Percentiles rank a stretch among this genome's conserved stretches.
Conservation (phyloP, 495 filamentous ascomycete species). For the Neurospora terricola region DNA sequence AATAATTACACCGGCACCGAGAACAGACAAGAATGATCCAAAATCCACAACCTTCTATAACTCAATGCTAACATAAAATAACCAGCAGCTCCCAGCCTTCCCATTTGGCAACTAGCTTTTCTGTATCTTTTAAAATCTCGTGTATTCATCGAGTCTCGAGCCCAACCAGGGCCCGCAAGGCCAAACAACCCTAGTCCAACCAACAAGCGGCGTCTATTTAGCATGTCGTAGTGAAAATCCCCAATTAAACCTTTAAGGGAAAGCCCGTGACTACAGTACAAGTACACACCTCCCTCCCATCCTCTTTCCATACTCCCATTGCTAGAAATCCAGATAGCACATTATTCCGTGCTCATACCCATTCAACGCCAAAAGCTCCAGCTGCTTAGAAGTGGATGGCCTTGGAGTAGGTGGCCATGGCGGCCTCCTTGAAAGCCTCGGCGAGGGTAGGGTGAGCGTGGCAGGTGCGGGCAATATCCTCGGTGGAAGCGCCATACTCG, state of each 20-base stretch:
- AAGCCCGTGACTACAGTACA: slow-evolving; percentile 18
- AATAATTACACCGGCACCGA: neutral
- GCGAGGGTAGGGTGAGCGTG: slow-evolving; percentile 95
- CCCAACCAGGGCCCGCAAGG: neutral
- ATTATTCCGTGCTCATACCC: neutral
- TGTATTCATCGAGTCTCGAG: neutral
- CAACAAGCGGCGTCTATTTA: slow-evolving; percentile 6
- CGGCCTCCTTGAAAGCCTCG: slow-evolving; percentile 99
- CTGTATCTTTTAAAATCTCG: neutral
- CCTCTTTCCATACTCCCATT: neutral
- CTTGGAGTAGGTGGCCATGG: slow-evolving; percentile 95
- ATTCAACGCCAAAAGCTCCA: neutral
- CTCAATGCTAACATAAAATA: neutral
- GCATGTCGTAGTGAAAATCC: neutral
- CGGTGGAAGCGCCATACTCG: slow-evolving; percentile 90
- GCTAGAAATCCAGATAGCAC: slow-evolving; percentile 3
- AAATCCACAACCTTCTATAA: neutral
- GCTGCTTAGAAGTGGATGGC: slow-evolving; percentile 79
- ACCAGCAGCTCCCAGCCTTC: neutral
- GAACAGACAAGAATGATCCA: neutral
- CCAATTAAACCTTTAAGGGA: slow-evolving; percentile 15
- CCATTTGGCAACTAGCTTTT: neutral
- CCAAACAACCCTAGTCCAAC: neutral
- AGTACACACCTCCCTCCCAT: slow-evolving; percentile 7
- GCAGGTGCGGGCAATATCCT: slow-evolving; percentile 91